phyloP scores from a whole-genome alignment of 352 stramenopile species.

The Stephanocyclus meneghinianus region DNA sequence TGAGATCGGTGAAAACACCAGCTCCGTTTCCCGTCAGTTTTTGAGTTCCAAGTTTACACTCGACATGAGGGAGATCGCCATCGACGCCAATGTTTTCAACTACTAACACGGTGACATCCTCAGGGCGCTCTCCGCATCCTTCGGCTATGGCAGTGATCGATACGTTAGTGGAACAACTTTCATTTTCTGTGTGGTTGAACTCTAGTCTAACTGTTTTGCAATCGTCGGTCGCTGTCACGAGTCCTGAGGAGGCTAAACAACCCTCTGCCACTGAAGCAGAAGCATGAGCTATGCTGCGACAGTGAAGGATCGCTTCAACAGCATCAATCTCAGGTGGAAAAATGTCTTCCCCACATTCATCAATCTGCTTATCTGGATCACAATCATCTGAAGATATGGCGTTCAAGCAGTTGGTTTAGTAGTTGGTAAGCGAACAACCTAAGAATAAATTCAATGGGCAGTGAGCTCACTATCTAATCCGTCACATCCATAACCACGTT shows the following conservation, averaged over 20 bases:
- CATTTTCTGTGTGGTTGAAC: background rate
- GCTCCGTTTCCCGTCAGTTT: slow-evolving; percentile 10
- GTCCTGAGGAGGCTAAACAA: background rate
- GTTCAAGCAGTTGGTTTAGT: too few species aligned
- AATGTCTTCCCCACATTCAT: slow-evolving; percentile 1
- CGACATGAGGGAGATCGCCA: slow-evolving; percentile 3
- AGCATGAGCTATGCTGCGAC: background rate
- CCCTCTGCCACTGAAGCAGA: background rate
- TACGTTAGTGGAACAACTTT: background rate
- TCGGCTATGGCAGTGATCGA: background rate
- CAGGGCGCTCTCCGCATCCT: background rate
- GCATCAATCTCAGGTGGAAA: slow-evolving; percentile 1
- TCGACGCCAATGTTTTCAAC: background rate
- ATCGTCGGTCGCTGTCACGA: background rate
- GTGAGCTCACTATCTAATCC: background rate
- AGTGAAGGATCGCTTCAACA: background rate
- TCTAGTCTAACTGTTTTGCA: background rate
- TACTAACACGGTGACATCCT: background rate
- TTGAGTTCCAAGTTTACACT: slow-evolving; percentile 4
- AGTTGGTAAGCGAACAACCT: too few species aligned
- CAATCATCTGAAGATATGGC: background rate
- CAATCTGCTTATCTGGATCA: slow-evolving; percentile 4
- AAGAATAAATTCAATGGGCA: background rate
- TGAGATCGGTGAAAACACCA: slow-evolving; percentile 12
- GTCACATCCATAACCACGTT: background rate